Evolutionary conservation across 2,329 filamentous ascomycete species (phyloP), one percentile per base, ranked within the genome.

Genomic region (Dothidotthia symphoricarpi): DNA sequence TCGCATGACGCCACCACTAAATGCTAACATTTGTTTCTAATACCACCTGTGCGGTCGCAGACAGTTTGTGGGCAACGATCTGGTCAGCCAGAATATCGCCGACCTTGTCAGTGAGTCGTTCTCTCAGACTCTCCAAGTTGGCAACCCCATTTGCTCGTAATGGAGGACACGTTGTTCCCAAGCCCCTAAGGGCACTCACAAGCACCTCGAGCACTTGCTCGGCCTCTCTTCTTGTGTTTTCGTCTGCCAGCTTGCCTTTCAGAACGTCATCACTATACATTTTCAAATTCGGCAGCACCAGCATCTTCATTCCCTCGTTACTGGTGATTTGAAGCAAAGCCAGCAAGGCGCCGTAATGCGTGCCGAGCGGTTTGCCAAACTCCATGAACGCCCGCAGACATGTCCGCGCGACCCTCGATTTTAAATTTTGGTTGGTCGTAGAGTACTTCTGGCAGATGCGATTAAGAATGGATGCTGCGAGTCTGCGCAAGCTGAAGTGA

Each of bases 361-460:
- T 85, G 2, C 86, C 82, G 0, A 89, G 79, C 0, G 89, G 83
- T 59, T 90, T 88, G 28, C 83, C 81, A 0, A 88, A 87, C 57
- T 96, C 90, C 19, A 98, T 78, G 66, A 96, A 91, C 57, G 86
- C 83, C 69, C 95, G 95, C 24, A 97, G 78, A 59, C 89, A 96
- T 0, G 90, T 93, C n/a, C 93, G 80, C 3, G 89, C 90, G 19
- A 98, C 83, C 48, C 94, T 87, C 2, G 90, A 84, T 40, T 89
- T 88, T 16, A 97, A 79, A 11, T 88, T 84, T 28, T 86, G 82
- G 41, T 90, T 95, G 4, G 83, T 85, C 16, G 82, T 77, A 5
- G 85, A 82, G 69, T 94, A 96, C 58, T 90, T 91, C 47, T 77
- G 78, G 3, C 86, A 83, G 26, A 98, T 86, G 24, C 81, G 79